phyloP scores from a whole-genome alignment of 2,329 filamentous ascomycete genomes.

The Phaeosphaeria sp. region DNA sequence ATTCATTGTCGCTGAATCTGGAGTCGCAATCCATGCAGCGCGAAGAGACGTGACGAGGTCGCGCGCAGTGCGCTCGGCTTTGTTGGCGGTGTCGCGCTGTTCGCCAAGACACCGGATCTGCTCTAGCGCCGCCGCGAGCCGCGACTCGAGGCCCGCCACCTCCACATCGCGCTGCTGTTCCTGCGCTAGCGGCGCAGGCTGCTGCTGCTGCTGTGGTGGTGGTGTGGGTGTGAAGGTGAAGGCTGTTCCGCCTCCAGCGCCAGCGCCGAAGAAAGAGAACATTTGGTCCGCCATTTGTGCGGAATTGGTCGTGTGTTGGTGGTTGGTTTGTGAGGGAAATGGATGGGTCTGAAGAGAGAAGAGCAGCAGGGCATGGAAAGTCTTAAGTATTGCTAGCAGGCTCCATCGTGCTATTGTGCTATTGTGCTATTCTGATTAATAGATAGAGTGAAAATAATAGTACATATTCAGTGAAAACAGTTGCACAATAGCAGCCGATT shows the following conservation, averaged over 20 bases:
- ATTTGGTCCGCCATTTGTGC: not conserved
- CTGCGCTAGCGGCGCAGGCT: too few species aligned
- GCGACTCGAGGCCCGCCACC: not conserved
- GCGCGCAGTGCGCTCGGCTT: not conserved
- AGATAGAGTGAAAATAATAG: not conserved
- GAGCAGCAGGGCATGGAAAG: not conserved
- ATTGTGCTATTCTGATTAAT: not conserved
- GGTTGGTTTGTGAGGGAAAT: not conserved
- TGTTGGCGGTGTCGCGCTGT: not conserved
- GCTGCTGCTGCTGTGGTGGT: too few species aligned
- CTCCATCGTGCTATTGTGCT: not conserved
- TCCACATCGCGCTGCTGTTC: not conserved
- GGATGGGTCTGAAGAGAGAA: not conserved
- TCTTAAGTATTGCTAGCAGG: not conserved
- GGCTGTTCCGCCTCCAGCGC: not conserved
- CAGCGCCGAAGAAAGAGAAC: not conserved
- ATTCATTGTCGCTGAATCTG: not conserved
- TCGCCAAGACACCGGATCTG: not conserved
- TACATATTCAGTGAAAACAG: not conserved
- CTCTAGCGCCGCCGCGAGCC: not conserved
- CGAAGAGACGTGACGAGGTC: not conserved
- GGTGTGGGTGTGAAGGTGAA: not conserved
- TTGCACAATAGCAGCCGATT: not conserved
- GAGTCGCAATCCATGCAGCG: not conserved
- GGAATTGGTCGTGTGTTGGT: not conserved